phyloP scores from a whole-genome alignment of 1,284 basidiomycete genomes.

The Pterula multifida region DNA sequence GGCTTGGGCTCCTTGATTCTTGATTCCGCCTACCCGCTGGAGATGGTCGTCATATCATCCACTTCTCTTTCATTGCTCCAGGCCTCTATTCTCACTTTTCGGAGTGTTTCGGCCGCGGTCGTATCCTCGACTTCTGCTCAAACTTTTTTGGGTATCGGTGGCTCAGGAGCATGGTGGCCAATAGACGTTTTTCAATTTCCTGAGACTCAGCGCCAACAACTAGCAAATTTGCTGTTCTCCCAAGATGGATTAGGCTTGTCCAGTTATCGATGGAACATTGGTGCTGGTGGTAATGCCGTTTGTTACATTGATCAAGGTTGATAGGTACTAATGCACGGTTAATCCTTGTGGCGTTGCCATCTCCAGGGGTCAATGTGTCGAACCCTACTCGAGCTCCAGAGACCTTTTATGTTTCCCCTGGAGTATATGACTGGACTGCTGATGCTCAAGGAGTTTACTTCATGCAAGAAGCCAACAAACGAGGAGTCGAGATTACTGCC shows the following conservation, averaged over 20 bases:
- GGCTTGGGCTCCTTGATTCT: no score
- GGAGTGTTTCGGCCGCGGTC: conserved; percentile 4
- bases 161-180: conserved; percentile 35
- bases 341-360: no score
- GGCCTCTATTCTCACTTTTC: no score
- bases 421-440: conserved; percentile 26
- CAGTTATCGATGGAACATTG: conserved; percentile 31
- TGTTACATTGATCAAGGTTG: not conserved
- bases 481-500: conserved; percentile 19
- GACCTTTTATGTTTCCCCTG: conserved; percentile 27
- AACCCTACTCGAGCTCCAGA: conserved; percentile 27
- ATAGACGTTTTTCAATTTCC: conserved; percentile 29
- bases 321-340: not conserved
- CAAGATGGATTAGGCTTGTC: conserved; percentile 28
- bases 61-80: no score
- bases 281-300: conserved; percentile 22
- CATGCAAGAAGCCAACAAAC: conserved; percentile 20
- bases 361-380: conserved; percentile 19
- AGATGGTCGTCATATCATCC: no score
- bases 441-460: conserved; percentile 29
- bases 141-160: conserved; percentile 19
- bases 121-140: conserved; percentile 15
- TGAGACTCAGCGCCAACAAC: conserved; percentile 23
- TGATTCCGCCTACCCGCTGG: no score
- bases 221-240: conserved; percentile 27